phyloP scores from a whole-genome alignment of 2,329 filamentous ascomycete genomes.

The Biscogniauxia sp. region DNA sequence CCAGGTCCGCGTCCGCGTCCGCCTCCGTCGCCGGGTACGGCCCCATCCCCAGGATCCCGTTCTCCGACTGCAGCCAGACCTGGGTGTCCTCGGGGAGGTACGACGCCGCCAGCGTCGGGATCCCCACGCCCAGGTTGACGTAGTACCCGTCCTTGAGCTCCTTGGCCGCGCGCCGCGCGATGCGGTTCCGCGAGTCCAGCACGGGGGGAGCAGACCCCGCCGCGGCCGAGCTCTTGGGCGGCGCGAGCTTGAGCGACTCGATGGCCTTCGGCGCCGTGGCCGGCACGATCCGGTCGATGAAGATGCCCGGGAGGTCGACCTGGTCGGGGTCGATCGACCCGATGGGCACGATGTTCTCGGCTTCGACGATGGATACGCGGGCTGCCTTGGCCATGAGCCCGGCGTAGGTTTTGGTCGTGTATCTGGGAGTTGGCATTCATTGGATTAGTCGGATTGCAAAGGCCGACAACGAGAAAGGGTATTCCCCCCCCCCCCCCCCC shows the following conservation, averaged over 20 bases:
- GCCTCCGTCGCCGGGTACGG: conserved; percentile 68
- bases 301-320: conserved; percentile 79
- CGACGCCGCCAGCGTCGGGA: conserved; percentile 80
- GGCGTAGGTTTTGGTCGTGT: conserved; percentile 73
- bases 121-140: conserved; percentile 79
- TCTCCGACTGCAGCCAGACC: conserved; percentile 85
- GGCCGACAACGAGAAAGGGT: no score
- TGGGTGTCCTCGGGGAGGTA: conserved; percentile 66
- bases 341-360: conserved; percentile 75
- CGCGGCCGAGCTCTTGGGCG: conserved; percentile 38
- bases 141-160: conserved; percentile 80
- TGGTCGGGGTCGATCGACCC: conserved; percentile 72
- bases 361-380: conserved; percentile 75
- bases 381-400: conserved; percentile 81
- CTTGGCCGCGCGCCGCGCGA: conserved; percentile 73
- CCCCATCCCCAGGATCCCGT: conserved; percentile 81
- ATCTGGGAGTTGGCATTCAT: conserved; percentile 36
- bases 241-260: conserved; percentile 62
- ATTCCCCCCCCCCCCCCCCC: no score
- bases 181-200: conserved; percentile 62
- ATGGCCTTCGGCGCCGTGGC: conserved; percentile 69
- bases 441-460: neutral
- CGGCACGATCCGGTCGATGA: conserved; percentile 76
- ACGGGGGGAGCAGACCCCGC: conserved; percentile 47
- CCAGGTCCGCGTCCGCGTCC: conserved; percentile 72